Evolutionary conservation across 495 filamentous ascomycete species (phyloP), one percentile per base, ranked within the genome.

Genomic region (Cenococcum geophilum): DNA sequence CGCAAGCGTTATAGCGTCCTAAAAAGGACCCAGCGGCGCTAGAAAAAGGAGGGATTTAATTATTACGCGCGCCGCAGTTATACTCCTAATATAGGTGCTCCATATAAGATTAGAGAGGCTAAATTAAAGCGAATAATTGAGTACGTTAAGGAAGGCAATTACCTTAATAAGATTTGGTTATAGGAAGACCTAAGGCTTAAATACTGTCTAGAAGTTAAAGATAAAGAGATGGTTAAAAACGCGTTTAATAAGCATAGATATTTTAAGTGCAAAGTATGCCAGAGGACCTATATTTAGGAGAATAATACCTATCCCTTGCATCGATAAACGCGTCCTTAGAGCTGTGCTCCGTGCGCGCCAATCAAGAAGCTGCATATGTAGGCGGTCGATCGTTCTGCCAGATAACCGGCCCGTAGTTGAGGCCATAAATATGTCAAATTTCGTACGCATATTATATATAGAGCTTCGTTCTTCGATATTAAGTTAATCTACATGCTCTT

Each of bases 191-290:
- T 40, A 40, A 40, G 36, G 36, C 36, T 8, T 6, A 52, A 34
- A 22, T 57, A 58, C 20, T 36, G 63, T 5, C 59, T 58, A 49
- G 6, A 20, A 55, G 55, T 14, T 8, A 40, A 40, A 14, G 36
- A 40, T 40, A 40, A 40, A 40, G 14, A 40, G 36, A 14, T 14
- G 14, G 36, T 40, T 40, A 40, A 40, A 14, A 40, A 40, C 14
- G 36, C 36, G 6, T 40, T 40, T 40, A 40, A 40, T 14, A 40
- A 40, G 8, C 8, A 40, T 8, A 14, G 36, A 40, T 40, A 40
- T 40, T 40, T 40, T 40, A 40, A 40, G 36, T 40, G 36, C 36
- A 40, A 40, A 14, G 36, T 40, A 40, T 40, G 36, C 36, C 14
- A 40, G 36, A 40, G 36, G 36, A 40, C 36, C 36, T 8, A 40